phyloP scores from a whole-genome alignment of 116 monocot genomes.

The Posidonia oceanica region DNA sequence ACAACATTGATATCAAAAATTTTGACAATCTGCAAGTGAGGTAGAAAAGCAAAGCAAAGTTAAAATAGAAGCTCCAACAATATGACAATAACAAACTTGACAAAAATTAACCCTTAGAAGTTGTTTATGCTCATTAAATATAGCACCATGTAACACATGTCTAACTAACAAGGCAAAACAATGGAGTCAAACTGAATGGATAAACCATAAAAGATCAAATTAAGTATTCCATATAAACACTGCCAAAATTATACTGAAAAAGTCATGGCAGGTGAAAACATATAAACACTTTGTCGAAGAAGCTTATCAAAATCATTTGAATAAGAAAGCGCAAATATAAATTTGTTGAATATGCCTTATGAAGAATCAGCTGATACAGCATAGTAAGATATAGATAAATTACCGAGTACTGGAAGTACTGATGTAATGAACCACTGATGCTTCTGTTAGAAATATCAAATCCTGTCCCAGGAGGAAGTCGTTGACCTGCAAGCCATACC shows the following conservation, averaged over 20 bases:
- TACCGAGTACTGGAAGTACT: slow-evolving; percentile 5
- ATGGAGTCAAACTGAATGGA: too few relatives aligned
- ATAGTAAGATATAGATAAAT: not conserved
- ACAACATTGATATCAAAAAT: too few relatives aligned
- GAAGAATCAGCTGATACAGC: not conserved
- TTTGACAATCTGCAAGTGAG: too few relatives aligned
- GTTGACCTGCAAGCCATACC: not conserved
- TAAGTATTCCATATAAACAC: not conserved
- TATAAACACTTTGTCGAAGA: not conserved
- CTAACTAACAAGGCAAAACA: too few relatives aligned
- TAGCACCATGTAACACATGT: too few relatives aligned
- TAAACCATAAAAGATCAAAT: not conserved
- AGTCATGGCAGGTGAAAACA: not conserved
- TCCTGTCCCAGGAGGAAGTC: not conserved
- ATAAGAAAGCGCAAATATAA: not conserved
- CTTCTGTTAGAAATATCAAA: not conserved
- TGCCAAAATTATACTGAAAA: not conserved
- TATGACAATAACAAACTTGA: too few relatives aligned
- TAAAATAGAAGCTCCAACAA: too few relatives aligned
- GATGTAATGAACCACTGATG: not conserved
- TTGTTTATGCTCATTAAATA: too few relatives aligned
- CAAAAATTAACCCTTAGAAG: too few relatives aligned
- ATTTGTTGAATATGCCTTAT: not conserved
- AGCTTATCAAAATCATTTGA: not conserved
- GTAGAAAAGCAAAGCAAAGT: too few relatives aligned